A percentile compares a stretch with the other conserved stretches of the same genome.
Conservation (phyloP, 371 early-diverging fungal genomes). For the Mortierella sp. region DNA sequence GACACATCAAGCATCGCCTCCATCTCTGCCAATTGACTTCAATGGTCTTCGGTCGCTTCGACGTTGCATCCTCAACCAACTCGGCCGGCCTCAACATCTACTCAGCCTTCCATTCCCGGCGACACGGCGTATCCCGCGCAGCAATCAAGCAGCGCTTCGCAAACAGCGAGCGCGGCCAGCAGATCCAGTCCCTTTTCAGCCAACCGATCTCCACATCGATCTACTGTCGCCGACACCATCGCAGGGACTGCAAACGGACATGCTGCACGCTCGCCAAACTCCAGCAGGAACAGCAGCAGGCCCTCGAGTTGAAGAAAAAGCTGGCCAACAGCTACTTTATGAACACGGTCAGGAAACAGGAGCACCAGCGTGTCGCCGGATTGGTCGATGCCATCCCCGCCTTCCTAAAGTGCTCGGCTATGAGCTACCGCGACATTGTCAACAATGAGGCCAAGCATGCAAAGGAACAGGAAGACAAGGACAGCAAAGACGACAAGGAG, state of each 20-base stretch:
- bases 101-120: conserved; percentile 53
- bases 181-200: conserved; percentile 21
- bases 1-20: conserved; percentile 66
- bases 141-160: conserved; percentile 39
- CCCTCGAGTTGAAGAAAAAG: conserved; percentile 58
- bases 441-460: conserved; percentile 29
- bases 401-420: conserved; percentile 69
- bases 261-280: conserved; percentile 54
- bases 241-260: conserved; percentile 48
- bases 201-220: conserved; percentile 28
- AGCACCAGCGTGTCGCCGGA: conserved; percentile 47
- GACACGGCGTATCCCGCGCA: conserved; percentile 50
- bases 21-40: conserved; percentile 74
- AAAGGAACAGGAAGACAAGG: not conserved
- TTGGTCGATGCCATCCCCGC: conserved; percentile 71
- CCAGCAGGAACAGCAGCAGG: conserved; percentile 57
- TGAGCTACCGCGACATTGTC: conserved; percentile 60
- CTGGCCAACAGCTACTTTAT: conserved; percentile 45
- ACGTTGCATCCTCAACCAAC: conserved; percentile 61
- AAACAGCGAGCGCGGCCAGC: conserved; percentile 33
- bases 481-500: not conserved
- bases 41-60: conserved; percentile 73
- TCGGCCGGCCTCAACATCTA: conserved; percentile 53
- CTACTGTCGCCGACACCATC: conserved; percentile 56
- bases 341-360: conserved; percentile 38